These are phyloP conservation scores for Ormosia emarginata DNA, from an alignment of 306 rosid species.

Conservation along the genomic window DNA sequence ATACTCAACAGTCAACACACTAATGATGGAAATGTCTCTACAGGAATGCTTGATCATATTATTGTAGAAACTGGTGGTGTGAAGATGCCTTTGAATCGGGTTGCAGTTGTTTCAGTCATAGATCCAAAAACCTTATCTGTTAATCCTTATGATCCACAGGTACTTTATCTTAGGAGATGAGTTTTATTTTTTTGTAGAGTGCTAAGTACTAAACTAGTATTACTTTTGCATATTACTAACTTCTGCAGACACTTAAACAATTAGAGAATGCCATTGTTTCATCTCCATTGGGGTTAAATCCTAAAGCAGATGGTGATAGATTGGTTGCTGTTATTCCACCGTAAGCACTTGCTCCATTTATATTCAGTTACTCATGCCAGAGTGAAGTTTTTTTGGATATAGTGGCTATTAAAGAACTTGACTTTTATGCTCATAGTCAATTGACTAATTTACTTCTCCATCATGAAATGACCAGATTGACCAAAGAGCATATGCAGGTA, in stretches of 20 bases:
- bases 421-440: not conserved
- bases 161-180: slow-evolving; percentile 27
- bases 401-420: slow-evolving; percentile 14
- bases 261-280: slow-evolving; percentile 83
- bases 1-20: not conserved
- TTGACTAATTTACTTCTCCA: slow-evolving; percentile 24
- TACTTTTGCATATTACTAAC: slow-evolving; percentile 19
- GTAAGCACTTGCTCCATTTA: slow-evolving; percentile 48
- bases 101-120: slow-evolving; percentile 84
- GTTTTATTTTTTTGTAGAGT: not conserved
- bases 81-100: slow-evolving; percentile 76
- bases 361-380: not conserved
- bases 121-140: slow-evolving; percentile 83
- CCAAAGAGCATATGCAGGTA: slow-evolving; percentile 94
- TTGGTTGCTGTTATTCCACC: slow-evolving; percentile 91
- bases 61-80: slow-evolving; percentile 77
- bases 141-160: slow-evolving; percentile 81
- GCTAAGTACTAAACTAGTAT: not conserved
- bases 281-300: slow-evolving; percentile 86
- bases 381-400: slow-evolving; percentile 17
- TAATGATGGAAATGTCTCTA: slow-evolving; percentile 7
- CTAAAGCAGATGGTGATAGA: slow-evolving; percentile 80
- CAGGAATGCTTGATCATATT: slow-evolving; percentile 98
- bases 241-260: slow-evolving; percentile 61
- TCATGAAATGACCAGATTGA: slow-evolving; percentile 61